These are phyloP conservation scores for Neonectria magnoliae DNA, from an alignment of 2,329 filamentous ascomycete species.

Conservation along the genomic window DNA sequence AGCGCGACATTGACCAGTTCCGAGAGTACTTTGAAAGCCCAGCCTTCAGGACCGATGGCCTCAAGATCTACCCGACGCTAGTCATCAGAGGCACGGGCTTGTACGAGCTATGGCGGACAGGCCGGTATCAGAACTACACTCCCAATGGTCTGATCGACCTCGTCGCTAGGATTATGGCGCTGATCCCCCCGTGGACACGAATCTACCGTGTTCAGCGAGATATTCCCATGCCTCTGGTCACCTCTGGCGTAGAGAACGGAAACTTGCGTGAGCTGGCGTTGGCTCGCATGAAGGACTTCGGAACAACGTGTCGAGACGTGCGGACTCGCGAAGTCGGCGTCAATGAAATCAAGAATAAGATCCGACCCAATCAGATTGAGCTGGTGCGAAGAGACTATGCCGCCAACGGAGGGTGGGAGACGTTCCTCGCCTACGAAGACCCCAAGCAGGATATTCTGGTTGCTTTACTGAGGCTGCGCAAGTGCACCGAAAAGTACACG, in stretches of 20 bases:
- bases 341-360: conserved; percentile 99
- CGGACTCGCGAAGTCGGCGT: conserved; percentile 96
- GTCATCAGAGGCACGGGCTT: conserved; percentile 96
- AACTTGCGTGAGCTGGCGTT: conserved; percentile 93
- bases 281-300: conserved; percentile 99
- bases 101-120: conserved; percentile 97
- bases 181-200: conserved; percentile 96
- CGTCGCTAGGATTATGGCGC: conserved; percentile 92
- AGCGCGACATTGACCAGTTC: conserved; percentile 96
- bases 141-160: conserved; percentile 96
- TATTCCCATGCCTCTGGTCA: conserved; percentile 99
- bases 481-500: conserved; percentile 91
- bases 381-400: conserved; percentile 92
- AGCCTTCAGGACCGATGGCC: conserved; percentile 91
- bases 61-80: conserved; percentile 98
- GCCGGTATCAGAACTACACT: conserved; percentile 97
- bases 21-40: conserved; percentile 98
- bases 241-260: conserved; percentile 96
- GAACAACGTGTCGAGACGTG: conserved; percentile 95
- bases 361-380: conserved; percentile 94
- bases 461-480: conserved; percentile 85
- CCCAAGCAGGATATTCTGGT: conserved; percentile 98
- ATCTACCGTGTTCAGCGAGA: conserved; percentile 99
- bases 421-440: conserved; percentile 96
- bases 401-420: conserved; percentile 98